Conservation (phyloP, 768 basidiomycete genomes). For the Tubosaeta sp. region DNA sequence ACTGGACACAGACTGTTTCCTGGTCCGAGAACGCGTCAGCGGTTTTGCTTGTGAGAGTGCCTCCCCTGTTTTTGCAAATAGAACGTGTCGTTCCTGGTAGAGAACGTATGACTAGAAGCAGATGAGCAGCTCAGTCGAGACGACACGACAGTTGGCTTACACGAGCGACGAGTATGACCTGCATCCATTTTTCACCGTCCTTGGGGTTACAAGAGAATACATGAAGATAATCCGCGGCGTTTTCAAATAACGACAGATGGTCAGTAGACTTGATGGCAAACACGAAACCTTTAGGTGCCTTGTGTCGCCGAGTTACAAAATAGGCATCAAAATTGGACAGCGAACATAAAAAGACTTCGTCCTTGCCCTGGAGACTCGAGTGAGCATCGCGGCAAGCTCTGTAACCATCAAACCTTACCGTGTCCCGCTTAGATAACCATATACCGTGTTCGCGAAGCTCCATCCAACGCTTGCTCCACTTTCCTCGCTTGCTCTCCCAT, state of each 20-base stretch:
- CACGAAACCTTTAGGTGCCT: slow-evolving; percentile 78
- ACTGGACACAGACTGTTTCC: slow-evolving; percentile 32
- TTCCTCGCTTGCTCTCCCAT: slow-evolving; percentile 86
- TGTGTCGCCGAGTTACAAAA: slow-evolving; percentile 67
- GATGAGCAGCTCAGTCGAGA: slow-evolving; percentile 7
- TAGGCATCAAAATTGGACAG: slow-evolving; percentile 90
- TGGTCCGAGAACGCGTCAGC: slow-evolving; percentile 36
- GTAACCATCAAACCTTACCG: slow-evolving; percentile 42
- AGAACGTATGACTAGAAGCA: slow-evolving; percentile 70
- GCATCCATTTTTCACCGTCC: slow-evolving; percentile 75
- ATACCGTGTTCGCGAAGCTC: slow-evolving; percentile 81
- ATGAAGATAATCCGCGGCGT: slow-evolving; percentile 83
- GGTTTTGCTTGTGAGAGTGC: slow-evolving; percentile 26
- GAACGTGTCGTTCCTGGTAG: slow-evolving; percentile 70
- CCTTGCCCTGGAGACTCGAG: slow-evolving; percentile 60
- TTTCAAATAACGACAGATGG: slow-evolving; percentile 81
- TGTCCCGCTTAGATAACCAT: slow-evolving; percentile 87
- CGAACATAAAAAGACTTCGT: slow-evolving; percentile 76
- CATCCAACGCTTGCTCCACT: slow-evolving; percentile 93
- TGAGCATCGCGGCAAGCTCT: slow-evolving; percentile 2
- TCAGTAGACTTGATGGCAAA: slow-evolving; percentile 90
- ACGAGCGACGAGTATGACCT: slow-evolving; percentile 75
- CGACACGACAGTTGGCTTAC: slow-evolving; percentile 40
- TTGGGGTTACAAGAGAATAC: slow-evolving; percentile 73
- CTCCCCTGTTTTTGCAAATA: slow-evolving; percentile 34